Base-by-base conservation (phyloP, 2,329 filamentous ascomycete species). In the Cadophora sp. region DNA sequence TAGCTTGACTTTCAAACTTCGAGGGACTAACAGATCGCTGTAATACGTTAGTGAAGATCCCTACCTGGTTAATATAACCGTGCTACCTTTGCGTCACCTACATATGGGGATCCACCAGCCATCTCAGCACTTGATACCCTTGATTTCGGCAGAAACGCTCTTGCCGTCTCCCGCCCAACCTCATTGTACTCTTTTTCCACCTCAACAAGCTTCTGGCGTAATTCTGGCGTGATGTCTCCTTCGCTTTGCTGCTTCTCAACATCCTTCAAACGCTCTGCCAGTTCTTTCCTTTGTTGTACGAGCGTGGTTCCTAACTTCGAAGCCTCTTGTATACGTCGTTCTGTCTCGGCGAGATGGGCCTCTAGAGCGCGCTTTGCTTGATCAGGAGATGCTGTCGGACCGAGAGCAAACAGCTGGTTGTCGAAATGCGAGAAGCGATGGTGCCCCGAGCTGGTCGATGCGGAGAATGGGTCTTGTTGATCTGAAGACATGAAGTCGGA, bases 141-240 rank as follows among this genome's bases (percentile, higher is more conserved):
- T 79, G 94, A 94, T 74, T 96, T 96, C 40, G 89, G 92, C 69
- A 98, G 82, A 78, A 97, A 95, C 2, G 93, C 94, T 72, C 95
- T 87, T 53, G 95, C 93, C 59, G 92, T 96, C 79, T 98, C 95
- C 71, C 91, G 87, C 14, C 94, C 94, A 58, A 98, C 90, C 77
- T 97, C 94, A 79, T 97, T 95, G 82, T 97, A 98, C 77, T 99
- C 96, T 79, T 89, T 92, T 79, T 99, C 96, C 68, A 99, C 89
- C 71, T 97, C 94, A 16, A 89, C 85, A 64, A 99, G 86, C 80
- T 92, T 94, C 76, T 91, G 87, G 68, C 92, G 92, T 75, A 99
- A 83, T 73, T 97, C 94, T 3, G 92, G 89, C 0, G 91, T 90
- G 62, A 98, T 88, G 70, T 97, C 92, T 27, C 88, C 88, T 73